Base-by-base conservation (phyloP, 139 green algal genomes). In the Closterium sp. region DNA sequence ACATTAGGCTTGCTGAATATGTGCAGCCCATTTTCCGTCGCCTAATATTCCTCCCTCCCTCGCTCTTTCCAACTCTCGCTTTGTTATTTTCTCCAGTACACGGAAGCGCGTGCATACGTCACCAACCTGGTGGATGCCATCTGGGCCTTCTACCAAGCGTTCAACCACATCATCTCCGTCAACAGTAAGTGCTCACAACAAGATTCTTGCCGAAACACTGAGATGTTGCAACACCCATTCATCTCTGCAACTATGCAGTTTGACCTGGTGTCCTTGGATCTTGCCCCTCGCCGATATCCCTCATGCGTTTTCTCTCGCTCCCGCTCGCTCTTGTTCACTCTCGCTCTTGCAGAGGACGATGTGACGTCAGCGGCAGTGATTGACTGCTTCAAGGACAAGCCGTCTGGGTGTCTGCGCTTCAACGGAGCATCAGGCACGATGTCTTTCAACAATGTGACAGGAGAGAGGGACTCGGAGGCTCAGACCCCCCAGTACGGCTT, bases 51-150 rank as follows among this genome's bases (percentile, higher is more conserved):
- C 38, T 45, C 4, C 50, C 4, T 70, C 45, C 45, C 45, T 17
- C 45, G 1, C 45, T 17, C 17, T 73, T 73, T 27, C 50, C 50
- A 24, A 24, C 50, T 22, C 50, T 21, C 17, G 50, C 17, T 27
- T 73, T 22, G 13, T 73, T 21, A 0, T 6, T 45, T 9, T 45
- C 38, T 45, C 17, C 50, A 73, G 50, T 73, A 73, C 13, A 73
- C 50, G 9, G 50, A 31, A 42, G 32, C 90, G 1, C 90, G 90
- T 17, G 42, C 90, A 4, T 92, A 89, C 31, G 90, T 92, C 21
- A 73, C 90, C 24, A 90, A 92, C 70, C 86, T 92, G 31, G 24
- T 89, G 31, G 90, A 92, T 62, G 62, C 90, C 73, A 73, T 92
- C 4, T 90, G 90, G 90, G 70, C 90, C 1, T 92, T 79, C 17